Percentiles rank a stretch among this genome's conserved stretches.
Conservation (phyloP, 108 stramenopile species). For the Chaetoceros muelleri region DNA sequence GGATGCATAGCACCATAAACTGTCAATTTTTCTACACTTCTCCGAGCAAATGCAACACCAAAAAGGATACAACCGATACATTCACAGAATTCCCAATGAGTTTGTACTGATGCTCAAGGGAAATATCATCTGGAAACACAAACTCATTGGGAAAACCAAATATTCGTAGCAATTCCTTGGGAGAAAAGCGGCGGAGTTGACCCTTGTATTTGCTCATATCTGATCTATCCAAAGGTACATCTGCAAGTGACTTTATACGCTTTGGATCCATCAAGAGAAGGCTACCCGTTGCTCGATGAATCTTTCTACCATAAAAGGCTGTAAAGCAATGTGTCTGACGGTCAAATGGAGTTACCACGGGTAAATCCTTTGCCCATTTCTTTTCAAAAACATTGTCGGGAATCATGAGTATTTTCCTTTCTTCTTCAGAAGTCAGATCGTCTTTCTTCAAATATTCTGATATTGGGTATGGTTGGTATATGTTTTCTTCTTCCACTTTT, state of each 20-base stretch:
- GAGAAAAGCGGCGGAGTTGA: conserved; percentile 25
- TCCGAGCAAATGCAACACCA: not conserved
- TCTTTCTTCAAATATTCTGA: no score
- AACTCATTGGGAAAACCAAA: conserved; percentile 37
- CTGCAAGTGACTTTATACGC: not conserved
- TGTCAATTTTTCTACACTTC: not conserved
- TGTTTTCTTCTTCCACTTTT: no score
- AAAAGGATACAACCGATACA: conserved; percentile 22
- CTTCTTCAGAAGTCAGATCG: no score
- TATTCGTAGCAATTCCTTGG: conserved; percentile 24
- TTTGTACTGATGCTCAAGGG: conserved; percentile 34
- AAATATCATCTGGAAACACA: conserved; percentile 15
- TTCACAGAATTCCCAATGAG: conserved; percentile 44
- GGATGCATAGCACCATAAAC: no score
- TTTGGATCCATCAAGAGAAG: conserved; percentile 9
- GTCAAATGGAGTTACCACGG: conserved; percentile 18
- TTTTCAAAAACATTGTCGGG: not conserved
- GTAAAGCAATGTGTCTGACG: conserved; percentile 39
- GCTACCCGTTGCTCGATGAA: conserved; percentile 31
- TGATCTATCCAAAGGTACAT: conserved; percentile 14
- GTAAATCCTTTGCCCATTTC: not conserved
- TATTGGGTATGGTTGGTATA: no score
- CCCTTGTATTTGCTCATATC: conserved; percentile 25
- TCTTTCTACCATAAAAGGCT: conserved; percentile 28
- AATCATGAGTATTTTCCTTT: not conserved